phyloP scores from a whole-genome alignment of 83 land plant genomes.

The Larix sibirica region DNA sequence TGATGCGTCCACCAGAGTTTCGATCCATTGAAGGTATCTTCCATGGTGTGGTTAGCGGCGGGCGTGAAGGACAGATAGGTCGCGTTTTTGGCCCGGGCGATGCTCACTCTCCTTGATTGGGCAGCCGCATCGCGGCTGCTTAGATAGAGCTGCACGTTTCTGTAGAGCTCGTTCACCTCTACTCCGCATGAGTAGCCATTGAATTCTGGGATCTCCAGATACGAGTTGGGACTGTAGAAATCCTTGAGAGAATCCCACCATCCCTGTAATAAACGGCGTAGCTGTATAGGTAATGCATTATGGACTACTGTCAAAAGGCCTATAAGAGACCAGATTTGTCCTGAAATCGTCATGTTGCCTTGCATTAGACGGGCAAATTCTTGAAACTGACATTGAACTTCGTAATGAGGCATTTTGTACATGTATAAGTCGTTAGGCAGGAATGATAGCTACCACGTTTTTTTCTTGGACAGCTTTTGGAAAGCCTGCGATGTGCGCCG shows the following conservation, averaged over 20 bases:
- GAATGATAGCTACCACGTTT: too few species aligned
- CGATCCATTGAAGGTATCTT: conserved; percentile 50
- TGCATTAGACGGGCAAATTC: too few species aligned
- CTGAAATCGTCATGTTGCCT: not conserved
- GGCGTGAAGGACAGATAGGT: conserved; percentile 29
- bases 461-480: too few species aligned
- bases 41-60: conserved; percentile 46
- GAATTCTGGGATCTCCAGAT: conserved; percentile 61
- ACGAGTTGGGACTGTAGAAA: conserved; percentile 46
- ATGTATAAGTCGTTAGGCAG: too few species aligned
- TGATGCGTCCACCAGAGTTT: conserved; percentile 61
- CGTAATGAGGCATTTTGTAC: too few species aligned
- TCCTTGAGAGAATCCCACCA: conserved; percentile 49
- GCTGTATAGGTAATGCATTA: conserved; percentile 29
- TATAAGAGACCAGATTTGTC: conserved; percentile 42
- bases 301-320: conserved; percentile 63
- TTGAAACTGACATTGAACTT: too few species aligned
- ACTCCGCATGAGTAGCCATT: conserved; percentile 50
- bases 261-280: conserved; percentile 34
- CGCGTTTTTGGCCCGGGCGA: conserved; percentile 32
- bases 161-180: conserved; percentile 63
- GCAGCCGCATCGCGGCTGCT: conserved; percentile 32
- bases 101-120: conserved; percentile 34
- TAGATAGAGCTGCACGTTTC: conserved; percentile 61
- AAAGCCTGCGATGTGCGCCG: too few species aligned